Evolutionary conservation across 2,329 filamentous ascomycete genomes (phyloP).

Genomic region (Kalmusia sp.): DNA sequence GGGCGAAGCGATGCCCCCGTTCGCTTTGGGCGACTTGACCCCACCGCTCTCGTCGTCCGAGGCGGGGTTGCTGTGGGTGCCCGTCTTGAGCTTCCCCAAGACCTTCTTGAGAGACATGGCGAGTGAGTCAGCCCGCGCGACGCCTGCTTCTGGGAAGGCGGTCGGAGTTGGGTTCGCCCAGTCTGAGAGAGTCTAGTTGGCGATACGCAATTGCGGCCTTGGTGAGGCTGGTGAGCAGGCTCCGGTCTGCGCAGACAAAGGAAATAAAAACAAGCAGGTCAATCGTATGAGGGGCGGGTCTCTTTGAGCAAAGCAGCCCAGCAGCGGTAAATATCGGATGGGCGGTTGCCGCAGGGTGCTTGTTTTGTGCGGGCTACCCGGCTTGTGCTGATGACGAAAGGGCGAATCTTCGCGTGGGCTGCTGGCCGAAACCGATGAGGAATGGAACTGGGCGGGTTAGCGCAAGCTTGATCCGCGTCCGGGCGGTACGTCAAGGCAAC

Average conservation of each 20-base stretch:
- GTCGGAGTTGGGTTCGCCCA: neutral
- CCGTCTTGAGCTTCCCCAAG: slow-evolving; percentile 51
- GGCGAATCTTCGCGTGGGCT: neutral
- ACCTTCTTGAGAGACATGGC: slow-evolving; percentile 55
- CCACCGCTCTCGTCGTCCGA: slow-evolving; percentile 45
- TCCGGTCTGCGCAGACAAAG: neutral
- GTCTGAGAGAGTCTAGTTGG: slow-evolving; percentile 1
- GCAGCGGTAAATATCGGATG: neutral
- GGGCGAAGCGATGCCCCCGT: slow-evolving; percentile 34
- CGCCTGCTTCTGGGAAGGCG: neutral
- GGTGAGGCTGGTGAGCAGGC: neutral
- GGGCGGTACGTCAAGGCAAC: slow-evolving; percentile 9
- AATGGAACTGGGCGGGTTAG: neutral
- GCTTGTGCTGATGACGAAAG: slow-evolving; percentile 6
- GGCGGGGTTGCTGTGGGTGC: slow-evolving; percentile 35
- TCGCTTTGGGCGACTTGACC: slow-evolving; percentile 38
- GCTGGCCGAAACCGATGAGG: slow-evolving; percentile 10
- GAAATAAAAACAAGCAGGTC: neutral
- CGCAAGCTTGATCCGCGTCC: neutral
- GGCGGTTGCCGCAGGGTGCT: neutral
- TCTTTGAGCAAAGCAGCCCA: neutral
- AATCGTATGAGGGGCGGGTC: neutral
- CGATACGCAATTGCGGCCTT: slow-evolving; percentile 7
- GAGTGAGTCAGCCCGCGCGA: neutral
- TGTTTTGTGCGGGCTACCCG: slow-evolving; percentile 1